Conservation (phyloP, 208 protist species). For the Acanthamoeba royreba region DNA sequence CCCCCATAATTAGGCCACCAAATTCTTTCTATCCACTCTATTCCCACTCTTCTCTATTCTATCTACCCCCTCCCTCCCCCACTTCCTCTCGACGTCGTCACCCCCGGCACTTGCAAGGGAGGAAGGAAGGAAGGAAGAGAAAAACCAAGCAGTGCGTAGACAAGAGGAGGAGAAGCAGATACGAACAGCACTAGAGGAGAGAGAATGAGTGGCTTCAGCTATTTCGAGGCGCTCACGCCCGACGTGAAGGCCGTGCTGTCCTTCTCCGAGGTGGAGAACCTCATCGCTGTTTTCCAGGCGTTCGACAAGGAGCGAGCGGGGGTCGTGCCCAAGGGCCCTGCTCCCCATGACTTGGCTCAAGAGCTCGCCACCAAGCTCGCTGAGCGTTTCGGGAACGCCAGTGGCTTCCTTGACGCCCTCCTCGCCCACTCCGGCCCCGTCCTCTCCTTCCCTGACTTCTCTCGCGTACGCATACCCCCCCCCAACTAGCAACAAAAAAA, state of each 20-base stretch:
- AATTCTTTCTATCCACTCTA: no score
- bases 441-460: neutral
- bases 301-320: neutral
- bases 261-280: conserved; percentile 31
- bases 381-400: neutral
- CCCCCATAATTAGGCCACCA: no score
- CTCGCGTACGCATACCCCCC: neutral
- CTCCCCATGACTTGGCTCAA: neutral
- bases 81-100: no score
- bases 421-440: neutral
- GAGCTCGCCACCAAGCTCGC: neutral
- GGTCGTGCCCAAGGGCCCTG: neutral
- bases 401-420: neutral
- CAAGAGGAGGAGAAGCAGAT: no score
- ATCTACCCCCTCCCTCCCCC: no score
- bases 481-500: no score
- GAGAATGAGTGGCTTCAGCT: no score
- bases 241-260: neutral
- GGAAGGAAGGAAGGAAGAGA: no score
- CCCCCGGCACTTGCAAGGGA: no score
- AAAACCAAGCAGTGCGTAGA: no score
- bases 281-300: neutral
- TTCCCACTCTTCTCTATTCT: no score
- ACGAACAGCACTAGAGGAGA: no score
- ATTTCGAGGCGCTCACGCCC: neutral